A percentile compares a stretch with the other conserved stretches of the same genome.
Evolutionary conservation across 148 eudicot species (phyloP).

Genomic region (Oxyria digyna): DNA sequence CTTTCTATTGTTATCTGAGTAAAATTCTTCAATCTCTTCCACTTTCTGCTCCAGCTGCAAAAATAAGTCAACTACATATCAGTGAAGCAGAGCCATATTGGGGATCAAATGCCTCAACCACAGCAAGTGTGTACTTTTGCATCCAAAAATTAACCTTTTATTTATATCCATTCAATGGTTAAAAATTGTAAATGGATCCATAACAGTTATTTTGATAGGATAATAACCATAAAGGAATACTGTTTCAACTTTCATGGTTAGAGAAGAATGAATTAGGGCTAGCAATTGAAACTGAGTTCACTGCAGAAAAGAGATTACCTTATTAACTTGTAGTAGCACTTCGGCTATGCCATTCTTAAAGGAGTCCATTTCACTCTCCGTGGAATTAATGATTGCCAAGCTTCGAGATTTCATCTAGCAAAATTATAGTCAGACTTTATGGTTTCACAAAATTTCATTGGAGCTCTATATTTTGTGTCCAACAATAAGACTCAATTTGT

Average conservation of each 20-base stretch:
- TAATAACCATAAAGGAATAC: not conserved
- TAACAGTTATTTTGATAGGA: too few relatives aligned
- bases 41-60: slow-evolving; percentile 72
- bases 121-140: not conserved
- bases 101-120: not conserved
- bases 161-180: not conserved
- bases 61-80: not conserved
- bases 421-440: too few relatives aligned
- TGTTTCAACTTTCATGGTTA: too few relatives aligned
- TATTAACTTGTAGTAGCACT: slow-evolving; percentile 29
- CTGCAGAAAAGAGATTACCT: slow-evolving; percentile 15
- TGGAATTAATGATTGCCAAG: not conserved
- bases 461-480: too few relatives aligned
- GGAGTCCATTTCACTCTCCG: slow-evolving; percentile 2
- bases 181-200: not conserved
- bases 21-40: slow-evolving; percentile 55
- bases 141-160: not conserved
- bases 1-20: slow-evolving; percentile 29
- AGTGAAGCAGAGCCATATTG: not conserved
- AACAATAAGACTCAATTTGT: not conserved
- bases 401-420: not conserved
- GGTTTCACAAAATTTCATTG: too few relatives aligned
- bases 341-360: slow-evolving; percentile 22
- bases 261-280: not conserved
- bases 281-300: not conserved